phyloP scores from a whole-genome alignment of 2,329 filamentous ascomycete species.

The Didymella lethalis region DNA sequence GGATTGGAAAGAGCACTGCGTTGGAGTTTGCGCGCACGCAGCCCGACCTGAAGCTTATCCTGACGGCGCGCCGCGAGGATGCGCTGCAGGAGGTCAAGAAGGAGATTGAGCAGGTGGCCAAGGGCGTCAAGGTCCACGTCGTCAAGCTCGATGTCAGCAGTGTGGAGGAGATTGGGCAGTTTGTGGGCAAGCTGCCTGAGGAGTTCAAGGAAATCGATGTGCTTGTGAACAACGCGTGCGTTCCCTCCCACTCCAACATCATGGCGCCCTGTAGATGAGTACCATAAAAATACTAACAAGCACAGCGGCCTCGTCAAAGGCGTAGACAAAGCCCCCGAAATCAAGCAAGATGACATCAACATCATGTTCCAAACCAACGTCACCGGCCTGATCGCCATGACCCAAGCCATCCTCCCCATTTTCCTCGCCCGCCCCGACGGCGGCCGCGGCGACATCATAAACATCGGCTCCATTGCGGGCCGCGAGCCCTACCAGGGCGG shows the following conservation, averaged over 20 bases:
- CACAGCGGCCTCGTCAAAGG: constrained; percentile 85
- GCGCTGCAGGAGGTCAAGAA: constrained; percentile 76
- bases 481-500: constrained; percentile 85
- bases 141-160: constrained; percentile 89
- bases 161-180: constrained; percentile 73
- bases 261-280: too few species aligned
- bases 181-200: constrained; percentile 76
- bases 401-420: constrained; percentile 84
- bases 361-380: constrained; percentile 94
- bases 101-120: constrained; percentile 77
- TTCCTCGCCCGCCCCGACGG: constrained; percentile 75
- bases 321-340: constrained; percentile 83
- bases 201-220: constrained; percentile 88
- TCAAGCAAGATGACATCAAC: constrained; percentile 81
- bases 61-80: constrained; percentile 88
- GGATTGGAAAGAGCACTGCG: constrained; percentile 85
- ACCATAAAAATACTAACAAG: too few species aligned
- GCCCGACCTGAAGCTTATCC: constrained; percentile 81
- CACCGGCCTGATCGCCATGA: constrained; percentile 94
- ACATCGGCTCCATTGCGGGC: constrained; percentile 91
- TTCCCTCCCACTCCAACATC: not conserved
- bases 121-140: constrained; percentile 78
- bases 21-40: constrained; percentile 90
- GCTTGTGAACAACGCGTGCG: constrained; percentile 94
- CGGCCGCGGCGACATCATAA: constrained; percentile 91